Evolutionary conservation across 805 yeast genomes (phyloP).

Genomic region (Saccharomycopsis capsularis): DNA sequence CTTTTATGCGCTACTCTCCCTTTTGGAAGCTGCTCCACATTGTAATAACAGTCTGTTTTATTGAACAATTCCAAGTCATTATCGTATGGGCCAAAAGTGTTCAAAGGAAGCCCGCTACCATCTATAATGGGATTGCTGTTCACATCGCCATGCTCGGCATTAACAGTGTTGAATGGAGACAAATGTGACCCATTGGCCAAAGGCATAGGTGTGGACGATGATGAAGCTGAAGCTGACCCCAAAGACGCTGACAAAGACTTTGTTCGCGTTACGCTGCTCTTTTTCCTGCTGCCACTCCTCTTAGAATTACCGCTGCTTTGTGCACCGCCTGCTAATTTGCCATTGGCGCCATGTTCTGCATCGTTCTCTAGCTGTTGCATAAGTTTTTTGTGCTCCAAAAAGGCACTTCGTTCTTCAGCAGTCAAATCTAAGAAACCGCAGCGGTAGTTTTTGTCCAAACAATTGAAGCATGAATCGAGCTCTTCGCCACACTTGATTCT

Average conservation of each 20-base stretch:
- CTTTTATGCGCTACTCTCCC: background rate
- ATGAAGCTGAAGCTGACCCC: background rate
- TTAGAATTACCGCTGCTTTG: background rate
- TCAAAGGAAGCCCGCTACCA: no score
- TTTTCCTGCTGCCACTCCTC: no score
- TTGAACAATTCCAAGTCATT: background rate
- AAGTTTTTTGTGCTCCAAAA: background rate
- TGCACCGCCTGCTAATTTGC: no score
- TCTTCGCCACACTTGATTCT: conserved; percentile 20
- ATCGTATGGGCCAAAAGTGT: background rate
- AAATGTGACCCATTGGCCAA: background rate
- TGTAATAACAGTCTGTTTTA: background rate
- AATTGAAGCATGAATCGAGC: conserved; percentile 16
- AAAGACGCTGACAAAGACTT: background rate
- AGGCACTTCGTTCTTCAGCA: conserved; percentile 1
- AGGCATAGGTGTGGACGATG: background rate
- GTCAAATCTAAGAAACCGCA: conserved; percentile 15
- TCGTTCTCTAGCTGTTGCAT: background rate
- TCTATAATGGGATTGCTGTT: no score
- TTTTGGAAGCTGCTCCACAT: background rate
- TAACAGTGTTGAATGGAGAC: background rate
- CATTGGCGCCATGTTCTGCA: background rate
- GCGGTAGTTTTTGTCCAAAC: conserved; percentile 8
- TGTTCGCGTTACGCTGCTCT: background rate
- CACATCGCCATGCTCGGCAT: background rate